Base-by-base conservation (phyloP, 106 monocot genomes). In the Iris macrosiphon region DNA sequence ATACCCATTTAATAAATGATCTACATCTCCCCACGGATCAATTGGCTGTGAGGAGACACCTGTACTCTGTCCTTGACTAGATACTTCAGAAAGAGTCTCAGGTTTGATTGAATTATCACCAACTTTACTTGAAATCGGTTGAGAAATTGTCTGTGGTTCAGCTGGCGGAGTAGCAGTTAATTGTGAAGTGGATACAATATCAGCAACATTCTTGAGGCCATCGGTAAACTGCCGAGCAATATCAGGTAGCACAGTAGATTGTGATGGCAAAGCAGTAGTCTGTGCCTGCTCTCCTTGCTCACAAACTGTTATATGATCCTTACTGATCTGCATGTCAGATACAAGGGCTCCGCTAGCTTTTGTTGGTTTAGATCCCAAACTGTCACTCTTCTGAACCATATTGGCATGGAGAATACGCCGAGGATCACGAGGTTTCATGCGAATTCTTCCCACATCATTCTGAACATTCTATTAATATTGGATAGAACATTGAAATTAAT, bases 341-440 rank as follows among this genome's bases (percentile, higher is more conserved):
- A 28, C 27, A 26, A 38, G 20, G 21, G 12, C 10, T 23, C 59
- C 77, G 59, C 42, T 74, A 43, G 21, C 29, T 68, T 74, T 82
- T 9, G 40, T 25, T 29, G 66, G 79, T 40, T 68, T 68, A 16
- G 70, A 39, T 26, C 31, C 60, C 18, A 38, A 33, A 12, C 2
- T 35, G 23, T 77, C 77, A 42, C 16, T 60, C 23, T 55, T 55
- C 57, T 83, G 71, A 44, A 72, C 16, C 14, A 65, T 68, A 65
- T 69, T 83, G 30, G 27, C 67, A 22, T 78, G 96, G 16, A 98
- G 83, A 32, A 90, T 62, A 13, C 90, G 85, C 2, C 90, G 90
- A 49, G 96, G 96, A 63, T 98, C 96, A 42, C 96, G 79, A 67
- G 96, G 87, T 62, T 98, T 98, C 90, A 90, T 91, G 28, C 86